A percentile compares a stretch with the other conserved stretches of the same genome.
Evolutionary conservation across 2,329 filamentous ascomycete genomes (phyloP).

Genomic region (Hypoxylon sp.): DNA sequence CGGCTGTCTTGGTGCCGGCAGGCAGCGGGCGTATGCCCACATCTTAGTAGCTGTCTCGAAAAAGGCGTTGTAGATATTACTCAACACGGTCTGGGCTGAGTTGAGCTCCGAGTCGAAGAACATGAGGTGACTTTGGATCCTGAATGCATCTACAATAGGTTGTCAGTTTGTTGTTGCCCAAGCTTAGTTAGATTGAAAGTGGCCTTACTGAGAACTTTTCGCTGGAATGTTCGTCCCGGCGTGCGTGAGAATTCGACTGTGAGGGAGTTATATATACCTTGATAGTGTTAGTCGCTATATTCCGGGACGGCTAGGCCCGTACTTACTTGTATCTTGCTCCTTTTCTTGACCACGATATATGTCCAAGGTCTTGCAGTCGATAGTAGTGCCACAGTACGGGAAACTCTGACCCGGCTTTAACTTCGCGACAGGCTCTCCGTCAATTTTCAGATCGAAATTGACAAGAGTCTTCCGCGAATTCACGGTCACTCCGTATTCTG

Average conservation of each 20-base stretch:
- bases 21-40: slow-evolving; percentile 71
- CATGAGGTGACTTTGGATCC: slow-evolving; percentile 87
- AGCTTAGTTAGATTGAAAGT: neutral
- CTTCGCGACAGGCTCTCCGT: slow-evolving; percentile 65
- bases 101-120: slow-evolving; percentile 87
- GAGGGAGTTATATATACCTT: slow-evolving; percentile 75
- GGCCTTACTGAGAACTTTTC: slow-evolving; percentile 77
- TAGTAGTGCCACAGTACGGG: slow-evolving; percentile 87
- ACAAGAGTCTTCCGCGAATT: slow-evolving; percentile 83
- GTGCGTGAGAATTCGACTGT: slow-evolving; percentile 81
- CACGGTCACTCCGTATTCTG: slow-evolving; percentile 83
- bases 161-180: slow-evolving; percentile 3
- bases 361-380: slow-evolving; percentile 81
- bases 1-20: slow-evolving; percentile 70
- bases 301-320: slow-evolving; percentile 34
- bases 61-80: slow-evolving; percentile 83
- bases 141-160: slow-evolving; percentile 71
- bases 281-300: slow-evolving; percentile 31
- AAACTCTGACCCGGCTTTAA: slow-evolving; percentile 66
- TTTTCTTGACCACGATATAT: slow-evolving; percentile 75
- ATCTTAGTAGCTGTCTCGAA: slow-evolving; percentile 82
- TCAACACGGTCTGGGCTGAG: slow-evolving; percentile 73
- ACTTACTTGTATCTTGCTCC: slow-evolving; percentile 63
- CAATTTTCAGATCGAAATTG: slow-evolving; percentile 80
- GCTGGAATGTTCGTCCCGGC: slow-evolving; percentile 82